These are phyloP conservation scores for Ceratocystis eucalypticola DNA, from an alignment of 2,329 filamentous ascomycete species.

Conservation along the genomic window DNA sequence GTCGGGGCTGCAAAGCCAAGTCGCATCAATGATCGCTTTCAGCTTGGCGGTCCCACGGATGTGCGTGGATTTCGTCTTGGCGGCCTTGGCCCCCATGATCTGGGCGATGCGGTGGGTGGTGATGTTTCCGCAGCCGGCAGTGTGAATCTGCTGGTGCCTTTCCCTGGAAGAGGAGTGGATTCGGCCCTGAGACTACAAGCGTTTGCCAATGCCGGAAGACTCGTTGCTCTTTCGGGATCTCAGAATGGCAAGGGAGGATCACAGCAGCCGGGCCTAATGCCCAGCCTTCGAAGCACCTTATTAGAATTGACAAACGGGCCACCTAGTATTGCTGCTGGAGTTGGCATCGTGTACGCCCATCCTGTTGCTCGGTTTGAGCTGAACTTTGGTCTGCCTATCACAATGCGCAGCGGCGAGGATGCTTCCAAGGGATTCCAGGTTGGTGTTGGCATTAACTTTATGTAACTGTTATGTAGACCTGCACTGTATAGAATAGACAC, in stretches of 20 bases:
- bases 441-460: constrained; percentile 90
- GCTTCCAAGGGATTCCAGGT: constrained; percentile 83
- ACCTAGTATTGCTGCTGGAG: constrained; percentile 73
- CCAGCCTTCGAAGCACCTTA: constrained; percentile 47
- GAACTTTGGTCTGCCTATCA: constrained; percentile 83
- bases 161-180: constrained; percentile 69
- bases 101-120: constrained; percentile 72
- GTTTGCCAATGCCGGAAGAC: constrained; percentile 79
- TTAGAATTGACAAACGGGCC: constrained; percentile 58
- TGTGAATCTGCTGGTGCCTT: constrained; percentile 69
- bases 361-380: constrained; percentile 87
- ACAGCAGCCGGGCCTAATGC: constrained; percentile 32
- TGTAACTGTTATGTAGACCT: constrained; percentile 39
- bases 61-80: constrained; percentile 86
- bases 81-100: constrained; percentile 79
- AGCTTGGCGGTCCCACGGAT: constrained; percentile 85
- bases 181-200: constrained; percentile 77
- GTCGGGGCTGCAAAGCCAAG: constrained; percentile 48
- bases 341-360: constrained; percentile 89
- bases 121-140: constrained; percentile 86
- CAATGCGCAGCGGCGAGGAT: constrained; percentile 70
- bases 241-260: constrained; percentile 29
- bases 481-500: neutral
- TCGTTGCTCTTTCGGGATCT: constrained; percentile 59
- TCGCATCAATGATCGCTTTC: constrained; percentile 85